Percentiles rank a stretch among this genome's conserved stretches.
Evolutionary conservation across 2,329 filamentous ascomycete species (phyloP).

Genomic region (Talaromyces marneffei): DNA sequence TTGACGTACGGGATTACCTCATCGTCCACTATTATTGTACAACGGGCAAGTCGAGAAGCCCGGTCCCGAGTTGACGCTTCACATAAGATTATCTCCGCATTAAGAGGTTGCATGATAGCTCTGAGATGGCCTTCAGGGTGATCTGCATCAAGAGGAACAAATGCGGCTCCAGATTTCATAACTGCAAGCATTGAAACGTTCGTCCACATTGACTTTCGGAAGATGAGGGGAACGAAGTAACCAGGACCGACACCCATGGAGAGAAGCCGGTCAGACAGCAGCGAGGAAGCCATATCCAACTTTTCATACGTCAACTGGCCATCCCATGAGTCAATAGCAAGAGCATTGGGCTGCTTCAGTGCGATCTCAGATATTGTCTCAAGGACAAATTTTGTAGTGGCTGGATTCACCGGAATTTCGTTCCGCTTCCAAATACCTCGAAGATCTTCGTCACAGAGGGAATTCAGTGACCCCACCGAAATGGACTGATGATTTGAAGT

Average conservation of each 20-base stretch:
- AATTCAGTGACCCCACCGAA: neutral
- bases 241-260: conserved; percentile 23
- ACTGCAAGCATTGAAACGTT: conserved; percentile 11
- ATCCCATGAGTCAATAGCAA: neutral
- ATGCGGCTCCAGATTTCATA: conserved; percentile 5
- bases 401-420: neutral
- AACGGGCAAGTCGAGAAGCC: neutral
- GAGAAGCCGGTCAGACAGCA: neutral
- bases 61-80: neutral
- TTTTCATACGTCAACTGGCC: neutral
- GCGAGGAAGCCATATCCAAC: neutral
- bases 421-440: neutral
- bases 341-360: neutral
- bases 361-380: neutral
- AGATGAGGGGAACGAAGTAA: conserved; percentile 12
- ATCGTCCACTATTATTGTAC: neutral
- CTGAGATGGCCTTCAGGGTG: neutral
- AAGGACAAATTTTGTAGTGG: neutral
- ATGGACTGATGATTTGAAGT: neutral
- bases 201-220: conserved; percentile 9
- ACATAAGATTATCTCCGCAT: neutral
- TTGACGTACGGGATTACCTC: neutral
- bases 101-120: neutral
- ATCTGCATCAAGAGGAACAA: conserved; percentile 4
- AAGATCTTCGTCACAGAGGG: neutral